These are phyloP conservation scores for Chalaropsis ovoidea DNA, from an alignment of 2,329 filamentous ascomycete genomes.

Conservation along the genomic window DNA sequence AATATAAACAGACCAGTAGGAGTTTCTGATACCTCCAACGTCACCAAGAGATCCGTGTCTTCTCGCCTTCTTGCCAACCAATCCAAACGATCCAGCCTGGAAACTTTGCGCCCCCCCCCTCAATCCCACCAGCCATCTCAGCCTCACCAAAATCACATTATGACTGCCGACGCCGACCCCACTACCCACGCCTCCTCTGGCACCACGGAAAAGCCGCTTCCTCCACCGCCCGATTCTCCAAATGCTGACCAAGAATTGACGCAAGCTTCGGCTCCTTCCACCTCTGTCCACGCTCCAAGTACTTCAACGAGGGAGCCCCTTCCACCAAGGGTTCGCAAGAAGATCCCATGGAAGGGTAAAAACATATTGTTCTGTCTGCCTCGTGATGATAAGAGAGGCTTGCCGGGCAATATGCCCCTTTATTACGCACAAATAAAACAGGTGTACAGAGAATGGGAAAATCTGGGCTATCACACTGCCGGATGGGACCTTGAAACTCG, in stretches of 20 bases:
- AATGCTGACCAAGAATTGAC: neutral
- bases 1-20: constrained; percentile 29
- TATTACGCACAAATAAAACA: constrained; percentile 45
- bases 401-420: constrained; percentile 45
- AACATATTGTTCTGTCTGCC: constrained; percentile 62
- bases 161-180: constrained; percentile 20
- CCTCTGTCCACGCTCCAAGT: constrained; percentile 31
- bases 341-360: constrained; percentile 65
- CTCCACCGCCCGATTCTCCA: constrained; percentile 7
- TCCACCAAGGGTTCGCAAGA: constrained; percentile 56
- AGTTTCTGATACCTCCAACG: constrained; percentile 39
- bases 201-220: constrained; percentile 23
- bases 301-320: constrained; percentile 34
- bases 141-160: constrained; percentile 20
- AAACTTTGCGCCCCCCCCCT: constrained; percentile 37
- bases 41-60: constrained; percentile 28
- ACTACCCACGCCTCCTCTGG: constrained; percentile 7
- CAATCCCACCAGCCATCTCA: neutral
- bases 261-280: constrained; percentile 15
- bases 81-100: constrained; percentile 45
- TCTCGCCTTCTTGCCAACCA: constrained; percentile 27
- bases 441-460: constrained; percentile 57
- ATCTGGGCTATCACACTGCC: constrained; percentile 56
- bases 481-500: constrained; percentile 58
- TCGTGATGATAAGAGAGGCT: constrained; percentile 54